Evolutionary conservation across 257 asterid species (phyloP).

Genomic region (Dorcoceras hygrometricum): DNA sequence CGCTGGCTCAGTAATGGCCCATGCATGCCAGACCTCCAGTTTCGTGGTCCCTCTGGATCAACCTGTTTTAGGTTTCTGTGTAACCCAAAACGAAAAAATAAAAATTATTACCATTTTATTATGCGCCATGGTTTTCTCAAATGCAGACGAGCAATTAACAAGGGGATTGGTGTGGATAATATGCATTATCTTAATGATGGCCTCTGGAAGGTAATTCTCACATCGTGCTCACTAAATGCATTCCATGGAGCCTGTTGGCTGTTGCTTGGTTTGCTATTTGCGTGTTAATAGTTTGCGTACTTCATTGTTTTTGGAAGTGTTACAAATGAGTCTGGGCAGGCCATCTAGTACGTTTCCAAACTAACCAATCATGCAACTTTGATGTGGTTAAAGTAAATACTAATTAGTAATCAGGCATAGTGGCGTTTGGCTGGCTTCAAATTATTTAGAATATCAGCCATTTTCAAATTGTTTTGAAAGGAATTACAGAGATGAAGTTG

Average conservation of each 20-base stretch:
- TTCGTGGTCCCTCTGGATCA: background rate
- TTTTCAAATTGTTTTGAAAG: background rate
- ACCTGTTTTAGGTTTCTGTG: background rate
- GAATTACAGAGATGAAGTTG: background rate
- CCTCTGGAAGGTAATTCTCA: slow-evolving; percentile 41
- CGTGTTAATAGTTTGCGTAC: background rate
- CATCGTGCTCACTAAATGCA: background rate
- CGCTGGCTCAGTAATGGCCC: background rate
- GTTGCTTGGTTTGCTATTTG: background rate
- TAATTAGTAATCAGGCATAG: background rate
- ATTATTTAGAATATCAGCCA: background rate
- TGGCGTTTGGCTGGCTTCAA: background rate
- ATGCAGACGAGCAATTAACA: slow-evolving; percentile 75
- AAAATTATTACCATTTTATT: no score
- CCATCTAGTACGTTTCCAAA: background rate
- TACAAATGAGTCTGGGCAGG: background rate
- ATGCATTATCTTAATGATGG: slow-evolving; percentile 99
- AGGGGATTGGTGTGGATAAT: slow-evolving; percentile 96
- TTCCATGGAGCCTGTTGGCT: background rate
- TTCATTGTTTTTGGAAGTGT: background rate
- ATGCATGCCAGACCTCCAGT: background rate
- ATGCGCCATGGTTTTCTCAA: slow-evolving; percentile 15
- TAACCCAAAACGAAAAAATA: background rate
- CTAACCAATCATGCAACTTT: background rate
- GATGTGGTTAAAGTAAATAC: background rate